These are phyloP conservation scores for Fraxinus sp. DNA, from an alignment of 305 asterid species.

Conservation along the genomic window DNA sequence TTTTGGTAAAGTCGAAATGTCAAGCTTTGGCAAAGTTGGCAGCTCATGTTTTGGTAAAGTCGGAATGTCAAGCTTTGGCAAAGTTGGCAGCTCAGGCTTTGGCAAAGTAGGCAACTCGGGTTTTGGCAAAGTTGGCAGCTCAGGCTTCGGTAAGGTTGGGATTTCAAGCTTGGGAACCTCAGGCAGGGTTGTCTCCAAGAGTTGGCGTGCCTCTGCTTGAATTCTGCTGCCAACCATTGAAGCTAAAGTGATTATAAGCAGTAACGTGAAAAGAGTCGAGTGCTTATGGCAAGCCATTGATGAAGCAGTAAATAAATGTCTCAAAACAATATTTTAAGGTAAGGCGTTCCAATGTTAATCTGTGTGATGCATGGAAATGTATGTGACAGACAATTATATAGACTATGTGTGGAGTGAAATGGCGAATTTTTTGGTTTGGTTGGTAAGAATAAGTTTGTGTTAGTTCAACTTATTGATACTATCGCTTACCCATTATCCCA, in stretches of 20 bases:
- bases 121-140: not conserved
- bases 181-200: constrained; percentile 2
- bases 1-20: constrained; percentile 7
- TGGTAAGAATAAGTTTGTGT: not conserved
- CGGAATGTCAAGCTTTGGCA: not conserved
- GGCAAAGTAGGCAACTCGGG: constrained; percentile 6
- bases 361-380: not conserved
- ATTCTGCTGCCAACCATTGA: not conserved
- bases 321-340: not conserved
- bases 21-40: constrained; percentile 6
- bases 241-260: constrained; percentile 3
- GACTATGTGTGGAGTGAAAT: not conserved
- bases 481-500: not conserved
- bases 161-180: constrained; percentile 14
- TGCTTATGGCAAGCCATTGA: not conserved
- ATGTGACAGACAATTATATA: not conserved
- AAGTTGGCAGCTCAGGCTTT: constrained; percentile 3
- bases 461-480: not conserved
- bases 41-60: not conserved
- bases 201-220: constrained; percentile 17
- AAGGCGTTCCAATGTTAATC: not conserved
- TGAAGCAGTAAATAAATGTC: not conserved
- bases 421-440: not conserved
- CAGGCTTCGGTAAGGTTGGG: constrained; percentile 5
- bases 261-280: not conserved